A percentile compares a stretch with the other conserved stretches of the same genome.
phyloP scores from a whole-genome alignment of 805 yeast genomes.

The Saccharomyces jurei region DNA sequence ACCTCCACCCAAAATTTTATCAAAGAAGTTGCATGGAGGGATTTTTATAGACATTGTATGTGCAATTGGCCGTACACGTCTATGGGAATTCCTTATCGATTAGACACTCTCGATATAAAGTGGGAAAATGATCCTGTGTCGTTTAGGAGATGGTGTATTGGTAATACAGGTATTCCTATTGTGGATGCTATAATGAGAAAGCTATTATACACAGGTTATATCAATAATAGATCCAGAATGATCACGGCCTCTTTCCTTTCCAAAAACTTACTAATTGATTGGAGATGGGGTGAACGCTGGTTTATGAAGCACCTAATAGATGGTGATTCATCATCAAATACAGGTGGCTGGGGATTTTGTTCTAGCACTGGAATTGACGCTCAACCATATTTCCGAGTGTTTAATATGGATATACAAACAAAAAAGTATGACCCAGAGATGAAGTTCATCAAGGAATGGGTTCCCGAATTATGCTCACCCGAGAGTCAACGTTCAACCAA shows the following conservation, averaged over 20 bases:
- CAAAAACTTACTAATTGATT: slow-evolving; percentile 44
- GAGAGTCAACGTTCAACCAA: slow-evolving; percentile 28
- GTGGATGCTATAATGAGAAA: slow-evolving; percentile 54
- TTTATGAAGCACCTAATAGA: slow-evolving; percentile 43
- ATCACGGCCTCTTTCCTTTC: slow-evolving; percentile 44
- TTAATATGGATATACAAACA: slow-evolving; percentile 45
- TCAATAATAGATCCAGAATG: slow-evolving; percentile 49
- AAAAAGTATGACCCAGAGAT: slow-evolving; percentile 43
- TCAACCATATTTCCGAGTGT: slow-evolving; percentile 50
- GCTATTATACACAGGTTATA: slow-evolving; percentile 42
- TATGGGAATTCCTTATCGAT: slow-evolving; percentile 43
- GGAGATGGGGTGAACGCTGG: slow-evolving; percentile 48
- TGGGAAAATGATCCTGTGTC: slow-evolving; percentile 38
- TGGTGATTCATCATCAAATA: slow-evolving; percentile 46
- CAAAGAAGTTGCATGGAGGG: slow-evolving; percentile 53
- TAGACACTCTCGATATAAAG: slow-evolving; percentile 34
- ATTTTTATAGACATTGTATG: slow-evolving; percentile 44
- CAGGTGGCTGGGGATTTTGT: slow-evolving; percentile 53
- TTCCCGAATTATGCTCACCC: slow-evolving; percentile 37
- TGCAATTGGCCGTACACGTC: slow-evolving; percentile 43
- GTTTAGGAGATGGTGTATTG: slow-evolving; percentile 45
- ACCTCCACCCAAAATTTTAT: slow-evolving; percentile 38
- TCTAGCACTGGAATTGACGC: slow-evolving; percentile 47
- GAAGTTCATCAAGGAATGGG: slow-evolving; percentile 40
- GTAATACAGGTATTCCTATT: slow-evolving; percentile 48